Evolutionary conservation across 2,329 filamentous ascomycete genomes (phyloP).

Genomic region (Iodosphaeria phyllophila): DNA sequence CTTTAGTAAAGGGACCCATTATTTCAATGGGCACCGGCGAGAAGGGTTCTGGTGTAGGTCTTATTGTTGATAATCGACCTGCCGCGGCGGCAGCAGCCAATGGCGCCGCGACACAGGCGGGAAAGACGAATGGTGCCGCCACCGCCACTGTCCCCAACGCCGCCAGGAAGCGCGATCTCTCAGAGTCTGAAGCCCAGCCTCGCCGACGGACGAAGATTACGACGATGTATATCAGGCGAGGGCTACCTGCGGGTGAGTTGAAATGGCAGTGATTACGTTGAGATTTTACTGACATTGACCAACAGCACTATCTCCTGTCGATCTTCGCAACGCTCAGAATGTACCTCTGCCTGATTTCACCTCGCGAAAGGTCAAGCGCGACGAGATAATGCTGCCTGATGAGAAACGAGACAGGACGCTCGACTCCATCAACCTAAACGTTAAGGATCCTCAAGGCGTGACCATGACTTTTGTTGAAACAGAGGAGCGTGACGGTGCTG

Average conservation of each 20-base stretch:
- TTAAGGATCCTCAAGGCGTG: conserved; percentile 22
- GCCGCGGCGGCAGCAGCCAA: conserved; percentile 7
- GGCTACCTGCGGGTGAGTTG: conserved; percentile 21
- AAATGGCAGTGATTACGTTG: no score
- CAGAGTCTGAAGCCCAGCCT: conserved; percentile 10
- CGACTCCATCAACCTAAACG: conserved; percentile 24
- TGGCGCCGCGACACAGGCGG: conserved; percentile 4
- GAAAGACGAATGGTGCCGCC: conserved; percentile 3
- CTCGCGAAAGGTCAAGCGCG: conserved; percentile 4
- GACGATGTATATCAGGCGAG: conserved; percentile 26
- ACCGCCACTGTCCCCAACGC: conserved; percentile 4
- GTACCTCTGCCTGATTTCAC: no score
- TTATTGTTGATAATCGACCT: conserved; percentile 17
- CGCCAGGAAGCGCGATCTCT: conserved; percentile 8
- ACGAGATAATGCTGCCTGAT: conserved; percentile 1
- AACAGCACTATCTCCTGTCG: no score
- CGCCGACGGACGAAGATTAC: conserved; percentile 22
- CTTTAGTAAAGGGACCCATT: conserved; percentile 18
- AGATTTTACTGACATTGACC: no score
- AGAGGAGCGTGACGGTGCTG: conserved; percentile 12
- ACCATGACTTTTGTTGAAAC: conserved; percentile 28
- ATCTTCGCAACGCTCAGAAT: no score
- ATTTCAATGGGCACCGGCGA: conserved; percentile 21
- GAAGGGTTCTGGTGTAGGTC: conserved; percentile 19
- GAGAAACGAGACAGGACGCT: conserved; percentile 13